Percentiles rank a stretch among this genome's conserved stretches.
Conservation (phyloP, 805 yeast species). For the Metschnikowia aberdeeniae region DNA sequence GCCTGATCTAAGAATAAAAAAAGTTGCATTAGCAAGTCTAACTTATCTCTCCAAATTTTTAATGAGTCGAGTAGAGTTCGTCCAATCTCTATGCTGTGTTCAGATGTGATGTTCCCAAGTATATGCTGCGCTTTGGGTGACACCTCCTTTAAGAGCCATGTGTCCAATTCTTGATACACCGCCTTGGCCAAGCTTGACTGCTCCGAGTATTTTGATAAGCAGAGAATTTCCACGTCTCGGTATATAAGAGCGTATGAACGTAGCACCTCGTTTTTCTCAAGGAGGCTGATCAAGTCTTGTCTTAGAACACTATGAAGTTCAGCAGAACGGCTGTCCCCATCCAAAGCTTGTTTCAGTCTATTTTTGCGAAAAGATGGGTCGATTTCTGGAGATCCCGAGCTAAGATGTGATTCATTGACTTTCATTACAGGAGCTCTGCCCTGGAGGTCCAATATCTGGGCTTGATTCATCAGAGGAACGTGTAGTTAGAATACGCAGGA, state of each 20-base stretch:
- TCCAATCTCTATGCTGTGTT: neutral
- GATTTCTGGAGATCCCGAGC: constrained; percentile 10
- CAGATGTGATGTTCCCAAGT: neutral
- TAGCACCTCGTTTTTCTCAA: neutral
- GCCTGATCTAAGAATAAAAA: constrained; percentile 35
- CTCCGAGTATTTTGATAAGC: constrained; percentile 30
- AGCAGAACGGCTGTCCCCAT: constrained; percentile 1
- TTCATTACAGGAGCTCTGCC: neutral
- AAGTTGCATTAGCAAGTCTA: constrained; percentile 24
- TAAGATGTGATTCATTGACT: constrained; percentile 9
- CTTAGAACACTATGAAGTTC: constrained; percentile 3
- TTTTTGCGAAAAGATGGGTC: constrained; percentile 3
- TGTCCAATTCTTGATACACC: constrained; percentile 19
- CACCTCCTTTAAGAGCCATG: constrained; percentile 12
- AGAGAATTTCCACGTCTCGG: constrained; percentile 28
- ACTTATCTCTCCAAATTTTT: constrained; percentile 23
- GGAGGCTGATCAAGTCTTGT: neutral
- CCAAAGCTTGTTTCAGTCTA: constrained; percentile 7
- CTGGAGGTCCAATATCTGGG: constrained; percentile 7
- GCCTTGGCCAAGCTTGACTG: constrained; percentile 26
- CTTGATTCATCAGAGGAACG: constrained; percentile 1
- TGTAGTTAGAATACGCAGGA: neutral
- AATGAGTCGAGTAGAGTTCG: constrained; percentile 15
- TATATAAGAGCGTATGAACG: constrained; percentile 14
- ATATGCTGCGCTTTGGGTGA: constrained; percentile 8